phyloP scores from a whole-genome alignment of 805 yeast species.

The Candida adriatica region DNA sequence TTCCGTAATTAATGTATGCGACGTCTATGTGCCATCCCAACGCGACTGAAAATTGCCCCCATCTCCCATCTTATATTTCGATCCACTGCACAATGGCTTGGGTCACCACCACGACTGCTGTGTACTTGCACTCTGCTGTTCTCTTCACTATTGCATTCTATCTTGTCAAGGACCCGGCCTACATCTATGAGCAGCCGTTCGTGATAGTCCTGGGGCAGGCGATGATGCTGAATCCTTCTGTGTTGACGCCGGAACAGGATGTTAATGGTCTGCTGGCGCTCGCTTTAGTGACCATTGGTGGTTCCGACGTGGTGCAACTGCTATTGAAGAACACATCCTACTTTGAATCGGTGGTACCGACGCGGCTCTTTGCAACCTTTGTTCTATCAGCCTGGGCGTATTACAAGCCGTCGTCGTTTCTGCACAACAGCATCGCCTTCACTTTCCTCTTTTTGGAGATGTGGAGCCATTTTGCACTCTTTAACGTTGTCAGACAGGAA shows the following conservation, averaged over 20 bases:
- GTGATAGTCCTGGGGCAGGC: constrained; percentile 51
- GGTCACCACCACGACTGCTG: constrained; percentile 41
- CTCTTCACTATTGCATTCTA: constrained; percentile 38
- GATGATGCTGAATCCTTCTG: constrained; percentile 23
- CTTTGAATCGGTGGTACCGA: constrained; percentile 56
- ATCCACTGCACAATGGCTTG: constrained; percentile 36
- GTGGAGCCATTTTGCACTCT: constrained; percentile 62
- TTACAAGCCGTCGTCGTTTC: constrained; percentile 29
- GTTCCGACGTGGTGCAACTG: constrained; percentile 55
- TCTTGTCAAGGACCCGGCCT: constrained; percentile 41
- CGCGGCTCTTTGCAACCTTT: constrained; percentile 46
- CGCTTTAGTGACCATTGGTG: constrained; percentile 32
- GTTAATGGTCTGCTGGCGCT: constrained; percentile 29
- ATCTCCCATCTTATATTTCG: too few relatives aligned
- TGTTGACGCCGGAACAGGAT: not conserved
- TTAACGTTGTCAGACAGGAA: constrained; percentile 55
- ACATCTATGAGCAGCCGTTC: constrained; percentile 38
- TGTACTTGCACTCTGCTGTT: constrained; percentile 40
- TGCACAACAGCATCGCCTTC: constrained; percentile 61
- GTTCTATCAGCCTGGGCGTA: constrained; percentile 43
- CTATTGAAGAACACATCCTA: constrained; percentile 36
- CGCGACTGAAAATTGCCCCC: too few relatives aligned
- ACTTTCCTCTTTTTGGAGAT: constrained; percentile 52
- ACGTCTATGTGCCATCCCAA: too few relatives aligned
- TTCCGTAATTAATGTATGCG: too few relatives aligned